Base-by-base conservation (phyloP, 495 filamentous ascomycete genomes). In the Lindgomyces ingoldianus region DNA sequence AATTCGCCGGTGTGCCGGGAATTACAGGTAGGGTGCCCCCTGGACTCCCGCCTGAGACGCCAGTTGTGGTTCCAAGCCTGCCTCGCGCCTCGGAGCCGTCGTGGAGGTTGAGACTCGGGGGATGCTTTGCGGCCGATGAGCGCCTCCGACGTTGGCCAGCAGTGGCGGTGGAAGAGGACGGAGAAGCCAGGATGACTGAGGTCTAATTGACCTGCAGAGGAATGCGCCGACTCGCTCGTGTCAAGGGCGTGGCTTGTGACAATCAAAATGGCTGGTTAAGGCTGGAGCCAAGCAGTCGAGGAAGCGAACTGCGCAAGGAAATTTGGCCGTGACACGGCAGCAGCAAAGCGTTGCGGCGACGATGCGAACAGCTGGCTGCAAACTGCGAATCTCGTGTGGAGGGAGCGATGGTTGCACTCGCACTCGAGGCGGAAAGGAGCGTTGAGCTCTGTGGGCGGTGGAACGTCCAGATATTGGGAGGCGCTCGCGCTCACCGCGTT, bases 71-170 rank as follows among this genome's bases (percentile, higher is more conserved):
- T n/a, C 60, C 69, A 51, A 66, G 51, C 41, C 64, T 52, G 53
- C 49, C 22, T 21, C 53, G 44, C 27, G 46, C 16, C 22, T 60
- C 55, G 49, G 52, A 60, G 33, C 39, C 46, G 14, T 68, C 64
- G 44, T 57, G 60, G 16, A 68, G 56, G 46, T 65, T 59, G 22
- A 69, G 52, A 26, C 50, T 61, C 30, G 65, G 65, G 3, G 67
- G 66, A 41, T 70, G 39, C 36, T 57, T 70, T 39, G 64, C 68
- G 27, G 68, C 58, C 45, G 70, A 73, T 9, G 70, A 71, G 44
- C 70, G 70, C 50, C 70, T 50, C 36, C 70, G 69, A 52, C 68
- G 70, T 49, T 70, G 65, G 58, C 70, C 64, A 63, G 57, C 27
- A 22, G 69, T 26, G 55, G 66, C 52, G 50, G 63, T 39, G 29